A percentile compares a stretch with the other conserved stretches of the same genome.
phyloP scores from a whole-genome alignment of 805 yeast species.

The Saccharomyces mikatae region DNA sequence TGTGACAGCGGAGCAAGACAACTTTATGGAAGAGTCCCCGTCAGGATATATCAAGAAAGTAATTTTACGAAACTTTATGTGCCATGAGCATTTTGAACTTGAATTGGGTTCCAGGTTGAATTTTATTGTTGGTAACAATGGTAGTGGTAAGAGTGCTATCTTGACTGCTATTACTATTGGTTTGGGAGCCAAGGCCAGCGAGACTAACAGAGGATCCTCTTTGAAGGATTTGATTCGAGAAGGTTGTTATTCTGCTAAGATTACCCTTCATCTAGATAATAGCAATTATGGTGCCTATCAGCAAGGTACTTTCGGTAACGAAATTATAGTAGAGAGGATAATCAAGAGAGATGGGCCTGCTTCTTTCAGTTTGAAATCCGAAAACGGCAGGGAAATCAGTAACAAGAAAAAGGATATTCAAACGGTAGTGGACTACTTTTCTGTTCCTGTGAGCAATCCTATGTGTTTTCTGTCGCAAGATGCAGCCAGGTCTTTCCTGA shows the following conservation, averaged over 20 bases:
- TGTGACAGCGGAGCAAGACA: not conserved
- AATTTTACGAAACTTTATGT: constrained; percentile 72
- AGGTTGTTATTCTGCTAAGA: constrained; percentile 62
- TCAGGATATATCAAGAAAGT: constrained; percentile 65
- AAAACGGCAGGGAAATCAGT: constrained; percentile 45
- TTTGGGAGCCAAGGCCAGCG: constrained; percentile 79
- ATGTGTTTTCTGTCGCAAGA: constrained; percentile 91
- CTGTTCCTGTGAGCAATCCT: constrained; percentile 80
- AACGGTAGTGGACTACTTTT: constrained; percentile 58
- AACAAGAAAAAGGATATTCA: constrained; percentile 58
- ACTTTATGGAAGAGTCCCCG: constrained; percentile 10
- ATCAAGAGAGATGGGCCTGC: constrained; percentile 46
- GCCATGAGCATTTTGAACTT: constrained; percentile 74
- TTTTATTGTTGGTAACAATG: constrained; percentile 83
- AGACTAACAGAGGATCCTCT: constrained; percentile 75
- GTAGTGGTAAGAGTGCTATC: constrained; percentile 85
- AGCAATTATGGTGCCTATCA: constrained; percentile 58
- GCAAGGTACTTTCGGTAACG: constrained; percentile 58
- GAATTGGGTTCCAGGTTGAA: constrained; percentile 73
- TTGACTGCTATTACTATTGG: constrained; percentile 83
- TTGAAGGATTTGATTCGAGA: constrained; percentile 66
- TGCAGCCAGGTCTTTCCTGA: constrained; percentile 81
- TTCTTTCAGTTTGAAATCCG: constrained; percentile 48
- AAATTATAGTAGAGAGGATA: constrained; percentile 62
- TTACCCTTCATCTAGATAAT: constrained; percentile 57